Base-by-base conservation (phyloP, 2,329 filamentous ascomycete species). In the Cryphonectria carpinicola region DNA sequence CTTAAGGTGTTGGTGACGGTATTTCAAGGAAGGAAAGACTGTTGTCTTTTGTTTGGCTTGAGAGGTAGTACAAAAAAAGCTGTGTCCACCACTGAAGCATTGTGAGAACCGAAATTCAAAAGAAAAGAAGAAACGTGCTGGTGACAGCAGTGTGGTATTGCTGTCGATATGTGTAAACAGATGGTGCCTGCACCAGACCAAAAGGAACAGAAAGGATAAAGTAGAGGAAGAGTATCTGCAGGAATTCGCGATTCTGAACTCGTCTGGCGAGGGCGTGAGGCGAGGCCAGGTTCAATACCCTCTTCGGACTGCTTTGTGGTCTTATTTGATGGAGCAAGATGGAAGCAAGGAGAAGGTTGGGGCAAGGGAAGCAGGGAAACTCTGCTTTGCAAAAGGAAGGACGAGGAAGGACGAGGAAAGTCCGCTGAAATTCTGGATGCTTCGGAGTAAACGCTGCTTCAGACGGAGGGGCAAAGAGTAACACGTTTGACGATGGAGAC, bases 1-100 rank as follows among this genome's bases (percentile, higher is more conserved):
- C 37, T 67, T 73, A 54, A 77, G 71, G 70, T 72, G 8, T 65
- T 41, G 66, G 79, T 75, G 69, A 78, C 74, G 39, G 14, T 28
- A 28, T 28, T 56, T 28, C 17, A 3, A 25, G 22, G 43, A 41
- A 22, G 8, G 60, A 17, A 62, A 62, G 22, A n/a, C 25, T 3
- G 61, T 19, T 22, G 39, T 7, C 17, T 39, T 8, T 58, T 14
- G 3, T 32, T 19, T 14, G 11, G 28, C 28, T 58, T 14, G 25
- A 32, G 54, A 35, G 35, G 28, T 14, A 58, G 28, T 19, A 58
- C 13, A 35, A 19, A 35, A 4, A 4, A 11, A 58, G 4, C 5
- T 14, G 52, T 32, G 25, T 19, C 6, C 14, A 32, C 6, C 17
- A 19, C 54, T 35, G 28, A 22, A 11, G 5, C 1, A 13, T n/a